Conservation (phyloP, 176 grass and related monocot genomes). For the Juncus effusus region DNA sequence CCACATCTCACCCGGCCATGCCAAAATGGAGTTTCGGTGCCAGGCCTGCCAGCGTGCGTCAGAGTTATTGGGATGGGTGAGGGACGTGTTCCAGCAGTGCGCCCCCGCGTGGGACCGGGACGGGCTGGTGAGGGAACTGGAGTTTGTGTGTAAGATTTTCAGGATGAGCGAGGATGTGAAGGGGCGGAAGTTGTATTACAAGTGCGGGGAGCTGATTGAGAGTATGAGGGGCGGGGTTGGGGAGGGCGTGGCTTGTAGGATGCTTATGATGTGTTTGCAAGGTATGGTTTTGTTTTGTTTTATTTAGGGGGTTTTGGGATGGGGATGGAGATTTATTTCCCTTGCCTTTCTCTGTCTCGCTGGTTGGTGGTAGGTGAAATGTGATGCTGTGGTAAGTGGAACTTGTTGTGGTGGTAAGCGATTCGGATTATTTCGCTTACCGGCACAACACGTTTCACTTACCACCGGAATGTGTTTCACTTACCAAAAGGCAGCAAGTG, state of each 20-base stretch:
- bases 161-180: conserved; percentile 58
- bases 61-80: conserved; percentile 78
- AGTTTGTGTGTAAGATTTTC: conserved; percentile 83
- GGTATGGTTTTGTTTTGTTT: conserved; percentile 32
- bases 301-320: not conserved
- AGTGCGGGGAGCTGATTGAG: conserved; percentile 57
- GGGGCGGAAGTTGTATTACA: conserved; percentile 54
- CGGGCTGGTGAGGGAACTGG: conserved; percentile 56
- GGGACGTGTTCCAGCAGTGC: conserved; percentile 80
- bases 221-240: conserved; percentile 42
- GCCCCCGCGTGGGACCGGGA: conserved; percentile 60
- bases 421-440: too few relatives aligned
- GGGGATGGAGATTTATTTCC: too few relatives aligned
- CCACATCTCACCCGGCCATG: conserved; percentile 40
- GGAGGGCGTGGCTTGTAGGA: conserved; percentile 52
- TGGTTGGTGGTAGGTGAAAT: too few relatives aligned
- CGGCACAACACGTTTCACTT: too few relatives aligned
- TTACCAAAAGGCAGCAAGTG: too few relatives aligned
- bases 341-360: not conserved
- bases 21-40: conserved; percentile 76
- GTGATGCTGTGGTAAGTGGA: too few relatives aligned
- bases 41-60: conserved; percentile 76
- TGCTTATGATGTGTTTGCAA: conserved; percentile 61
- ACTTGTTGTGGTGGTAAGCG: too few relatives aligned
- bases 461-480: too few relatives aligned